Evolutionary conservation across 345 rosid species (phyloP), one percentile per base, ranked within the genome.

Genomic region (Gossypium stocksii): DNA sequence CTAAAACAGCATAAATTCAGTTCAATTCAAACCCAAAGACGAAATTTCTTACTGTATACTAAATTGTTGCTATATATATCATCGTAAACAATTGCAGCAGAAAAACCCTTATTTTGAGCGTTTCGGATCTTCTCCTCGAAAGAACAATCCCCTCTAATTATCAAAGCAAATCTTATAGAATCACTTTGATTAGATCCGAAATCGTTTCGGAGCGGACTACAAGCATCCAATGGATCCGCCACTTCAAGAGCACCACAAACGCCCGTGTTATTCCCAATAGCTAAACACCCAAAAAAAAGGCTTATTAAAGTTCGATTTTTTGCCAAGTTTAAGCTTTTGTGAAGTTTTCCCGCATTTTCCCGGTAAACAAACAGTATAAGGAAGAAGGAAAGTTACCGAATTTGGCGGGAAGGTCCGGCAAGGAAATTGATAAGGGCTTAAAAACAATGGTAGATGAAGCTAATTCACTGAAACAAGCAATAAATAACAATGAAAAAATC

Each of bases 341-440:
- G 22, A 34, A 23, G 19, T 25, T 53, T 15, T 48, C 25, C 76
- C 3, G 11, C 60, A 77, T 12, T 73, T 76, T 78, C 74, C 69
- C 10, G 54, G 60, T 49, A 54, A 66, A 51, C 79, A 71, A 77
- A 80, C 73, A 74, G 43, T 9, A 66, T 34, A n/a, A 15, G 29
- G 44, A 27, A 13, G 49, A 20, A 14, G 53, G 43, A 74, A 48
- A 52, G 51, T 81, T 82, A 90, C 97, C 93, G 79, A 72, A 90
- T 85, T 87, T 89, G 72, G 97, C 95, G 49, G 97, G 93, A 77
- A 90, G 89, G 86, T 84, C 91, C 13, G 87, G 71, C 77, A 87
- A 92, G 68, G 86, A 80, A 69, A 81, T 51, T 54, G 85, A 82
- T 72, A 78, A 79, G 62, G 93, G 87, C 74, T 82, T 81, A 75